Percentiles rank a stretch among this genome's conserved stretches.
phyloP scores from a whole-genome alignment of 352 stramenopile genomes.

The Peronosclerospora sorghi region DNA sequence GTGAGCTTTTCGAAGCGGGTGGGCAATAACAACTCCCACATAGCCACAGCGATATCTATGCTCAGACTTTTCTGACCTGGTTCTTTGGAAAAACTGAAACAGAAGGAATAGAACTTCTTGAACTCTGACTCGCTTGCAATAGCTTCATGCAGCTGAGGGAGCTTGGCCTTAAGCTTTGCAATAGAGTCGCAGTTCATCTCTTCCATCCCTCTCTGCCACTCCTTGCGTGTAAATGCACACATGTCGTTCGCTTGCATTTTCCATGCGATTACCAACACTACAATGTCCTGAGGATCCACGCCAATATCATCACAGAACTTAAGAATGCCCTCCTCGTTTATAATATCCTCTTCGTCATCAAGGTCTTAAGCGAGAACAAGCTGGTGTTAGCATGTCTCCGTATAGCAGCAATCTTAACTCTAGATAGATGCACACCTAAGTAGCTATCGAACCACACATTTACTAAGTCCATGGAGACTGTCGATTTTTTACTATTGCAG shows the following conservation, averaged over 20 bases:
- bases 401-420: background rate
- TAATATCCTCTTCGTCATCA: constrained; percentile 51
- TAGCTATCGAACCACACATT: constrained; percentile 65
- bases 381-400: background rate
- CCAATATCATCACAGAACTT: constrained; percentile 74
- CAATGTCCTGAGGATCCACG: constrained; percentile 64
- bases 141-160: constrained; percentile 40
- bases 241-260: constrained; percentile 82
- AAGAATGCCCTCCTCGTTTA: constrained; percentile 65
- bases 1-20: constrained; percentile 57
- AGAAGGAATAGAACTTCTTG: constrained; percentile 84
- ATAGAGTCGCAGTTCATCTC: constrained; percentile 61
- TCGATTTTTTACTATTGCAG: constrained; percentile 16
- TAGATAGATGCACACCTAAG: constrained; percentile 17
- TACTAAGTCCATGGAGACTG: constrained; percentile 29
- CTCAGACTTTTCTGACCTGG: constrained; percentile 78
- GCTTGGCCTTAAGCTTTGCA: constrained; percentile 43
- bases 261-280: constrained; percentile 80
- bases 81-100: constrained; percentile 83
- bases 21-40: constrained; percentile 77
- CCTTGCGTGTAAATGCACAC: constrained; percentile 76
- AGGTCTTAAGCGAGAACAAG: constrained; percentile 7
- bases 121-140: constrained; percentile 47
- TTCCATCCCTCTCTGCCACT: constrained; percentile 75
- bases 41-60: constrained; percentile 76